A percentile compares a stretch with the other conserved stretches of the same genome.
These are phyloP conservation scores for Athelia sp. DNA, from an alignment of 1,284 basidiomycete species.

Conservation along the genomic window DNA sequence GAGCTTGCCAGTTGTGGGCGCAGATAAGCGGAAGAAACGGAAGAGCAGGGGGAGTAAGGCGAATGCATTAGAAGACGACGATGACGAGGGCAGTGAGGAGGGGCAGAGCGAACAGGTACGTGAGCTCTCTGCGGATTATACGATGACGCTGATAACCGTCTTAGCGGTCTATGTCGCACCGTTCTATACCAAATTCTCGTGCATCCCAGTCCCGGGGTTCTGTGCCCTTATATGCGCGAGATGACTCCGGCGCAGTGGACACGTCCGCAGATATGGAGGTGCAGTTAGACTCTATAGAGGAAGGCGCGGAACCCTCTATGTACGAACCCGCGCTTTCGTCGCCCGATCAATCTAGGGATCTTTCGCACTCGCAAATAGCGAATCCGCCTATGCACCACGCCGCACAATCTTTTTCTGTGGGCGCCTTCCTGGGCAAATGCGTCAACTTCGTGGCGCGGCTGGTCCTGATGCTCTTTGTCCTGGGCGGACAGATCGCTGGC, in stretches of 20 bases:
- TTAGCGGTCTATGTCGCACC: conserved; percentile 30
- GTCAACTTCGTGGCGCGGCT: conserved; percentile 33
- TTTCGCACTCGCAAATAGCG: conserved; percentile 14
- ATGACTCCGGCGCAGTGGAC: conserved; percentile 21
- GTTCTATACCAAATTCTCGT: conserved; percentile 13
- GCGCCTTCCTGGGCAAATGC: conserved; percentile 37
- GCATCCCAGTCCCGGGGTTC: conserved; percentile 17
- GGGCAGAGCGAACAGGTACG: conserved; percentile 32
- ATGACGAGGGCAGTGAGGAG: conserved; percentile 40
- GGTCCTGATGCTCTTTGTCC: conserved; percentile 27
- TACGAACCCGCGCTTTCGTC: conserved; percentile 5
- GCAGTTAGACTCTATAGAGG: conserved; percentile 53
- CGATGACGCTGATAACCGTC: conserved; percentile 14
- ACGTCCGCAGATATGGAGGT: conserved; percentile 43
- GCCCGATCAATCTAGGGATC: conserved; percentile 3
- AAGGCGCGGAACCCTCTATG: conserved; percentile 43
- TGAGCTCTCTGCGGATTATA: conserved; percentile 12
- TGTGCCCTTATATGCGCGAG: conserved; percentile 20
- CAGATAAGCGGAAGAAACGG: conserved; percentile 49
- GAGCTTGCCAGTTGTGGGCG: conserved; percentile 58
- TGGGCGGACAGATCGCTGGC: conserved; percentile 39
- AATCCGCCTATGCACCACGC: conserved; percentile 18
- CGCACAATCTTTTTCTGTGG: conserved; percentile 34
- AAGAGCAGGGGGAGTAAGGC: conserved; percentile 27
- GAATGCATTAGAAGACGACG: conserved; percentile 31